Evolutionary conservation across 352 stramenopile species (phyloP), one percentile per base, ranked within the genome.

Genomic region (Phytopythium helicoides): DNA sequence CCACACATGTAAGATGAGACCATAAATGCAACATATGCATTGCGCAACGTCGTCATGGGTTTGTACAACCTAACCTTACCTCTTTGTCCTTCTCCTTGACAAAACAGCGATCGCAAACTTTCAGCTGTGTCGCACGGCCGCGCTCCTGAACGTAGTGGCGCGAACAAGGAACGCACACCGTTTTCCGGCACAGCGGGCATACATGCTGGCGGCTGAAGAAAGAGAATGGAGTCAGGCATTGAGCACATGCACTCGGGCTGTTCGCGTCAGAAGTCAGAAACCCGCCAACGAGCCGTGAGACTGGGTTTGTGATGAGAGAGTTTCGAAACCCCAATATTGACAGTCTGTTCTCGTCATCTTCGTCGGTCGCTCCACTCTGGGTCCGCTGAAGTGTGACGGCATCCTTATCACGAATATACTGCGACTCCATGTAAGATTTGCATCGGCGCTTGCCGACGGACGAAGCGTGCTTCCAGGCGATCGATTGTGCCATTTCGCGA

Each of bases 101-200:
- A 26, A 90, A 92, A 37, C 81, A 92, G 4, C 81, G 70, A 35
- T 92, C 81, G 31, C 81, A 92, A 0, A 84, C 64, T 56, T 87
- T 86, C 1, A 74, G 25, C 26, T 85, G 63, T 1, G 68, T 57
- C 0, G 63, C 66, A 19, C 73, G 74, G 4, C 68, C 72, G 21
- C 71, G 54, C 15, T 83, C n/a, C 52, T 80, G 63, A 7, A 68
- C 50, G 7, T 71, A 66, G 37, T 92, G 81, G 1, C 79, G 66
- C 25, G 74, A 87, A 22, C 81, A 92, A 11, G 62, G 61, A 10
- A 83, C 64, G 48, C 81, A 92, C 5, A 89, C 66, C 5, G 75
- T 42, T 12, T 64, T 69, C 21, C 72, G 64, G 38, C 81, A 92
- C 1, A 59, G 58, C 0, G 73, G 71, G 16, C 81, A 92, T 22